Evolutionary conservation across 2,329 filamentous ascomycete genomes (phyloP).

Genomic region (Cordyceps fumosorosea): DNA sequence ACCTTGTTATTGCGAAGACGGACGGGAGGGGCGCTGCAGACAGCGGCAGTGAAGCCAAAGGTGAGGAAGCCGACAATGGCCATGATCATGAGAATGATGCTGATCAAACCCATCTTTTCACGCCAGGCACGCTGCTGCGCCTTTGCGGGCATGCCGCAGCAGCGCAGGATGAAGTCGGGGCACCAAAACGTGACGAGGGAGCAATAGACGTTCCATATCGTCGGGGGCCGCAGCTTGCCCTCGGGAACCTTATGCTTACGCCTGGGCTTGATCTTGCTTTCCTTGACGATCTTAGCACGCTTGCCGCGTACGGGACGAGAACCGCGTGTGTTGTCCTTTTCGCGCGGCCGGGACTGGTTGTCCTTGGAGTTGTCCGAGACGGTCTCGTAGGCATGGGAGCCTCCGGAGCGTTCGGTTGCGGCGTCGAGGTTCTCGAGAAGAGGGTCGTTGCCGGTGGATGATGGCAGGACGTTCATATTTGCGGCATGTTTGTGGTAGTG

Average conservation of each 20-base stretch:
- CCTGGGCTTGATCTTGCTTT: slow-evolving; percentile 36
- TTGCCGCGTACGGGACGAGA: slow-evolving; percentile 36
- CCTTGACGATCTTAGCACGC: slow-evolving; percentile 60
- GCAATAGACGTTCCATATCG: slow-evolving; percentile 93
- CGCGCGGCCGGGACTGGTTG: slow-evolving; percentile 22
- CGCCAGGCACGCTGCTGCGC: slow-evolving; percentile 90
- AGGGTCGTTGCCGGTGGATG: slow-evolving; percentile 86
- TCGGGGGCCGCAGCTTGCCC: slow-evolving; percentile 69
- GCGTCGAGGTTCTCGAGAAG: slow-evolving; percentile 72
- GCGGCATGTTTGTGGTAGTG: slow-evolving; percentile 92
- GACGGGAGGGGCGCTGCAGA: slow-evolving; percentile 67
- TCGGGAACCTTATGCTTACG: slow-evolving; percentile 48
- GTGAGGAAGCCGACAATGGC: slow-evolving; percentile 88
- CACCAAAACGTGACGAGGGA: slow-evolving; percentile 91
- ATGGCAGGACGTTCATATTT: slow-evolving; percentile 84
- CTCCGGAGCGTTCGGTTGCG: slow-evolving; percentile 47
- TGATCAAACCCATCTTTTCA: slow-evolving; percentile 95
- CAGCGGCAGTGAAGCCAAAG: slow-evolving; percentile 87
- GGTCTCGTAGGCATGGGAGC: slow-evolving; percentile 39
- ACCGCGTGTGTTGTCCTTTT: slow-evolving; percentile 24
- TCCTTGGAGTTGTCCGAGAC: slow-evolving; percentile 38
- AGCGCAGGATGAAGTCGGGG: slow-evolving; percentile 75
- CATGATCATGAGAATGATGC: slow-evolving; percentile 84
- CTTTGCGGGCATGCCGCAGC: slow-evolving; percentile 78
- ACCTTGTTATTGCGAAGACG: slow-evolving; percentile 82